A percentile compares a stretch with the other conserved stretches of the same genome.
These are phyloP conservation scores for Suillus americanus DNA, from an alignment of 768 basidiomycete genomes.

Conservation along the genomic window DNA sequence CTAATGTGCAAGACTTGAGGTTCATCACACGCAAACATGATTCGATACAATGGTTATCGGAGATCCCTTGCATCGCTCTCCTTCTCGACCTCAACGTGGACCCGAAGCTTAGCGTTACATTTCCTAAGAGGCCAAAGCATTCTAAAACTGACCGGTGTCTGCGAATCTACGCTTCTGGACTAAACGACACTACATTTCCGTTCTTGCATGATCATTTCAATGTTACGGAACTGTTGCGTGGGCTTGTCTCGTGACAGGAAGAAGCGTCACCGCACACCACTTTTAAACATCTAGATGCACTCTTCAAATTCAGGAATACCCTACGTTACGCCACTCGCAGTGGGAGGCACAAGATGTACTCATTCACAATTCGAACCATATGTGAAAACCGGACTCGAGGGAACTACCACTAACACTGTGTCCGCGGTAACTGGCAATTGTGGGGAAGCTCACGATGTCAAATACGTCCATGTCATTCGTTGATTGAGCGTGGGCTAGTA, in stretches of 20 bases:
- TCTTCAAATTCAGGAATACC: neutral
- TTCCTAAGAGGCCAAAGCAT: neutral
- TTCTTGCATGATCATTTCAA: neutral
- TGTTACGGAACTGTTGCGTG: neutral
- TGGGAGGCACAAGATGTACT: neutral
- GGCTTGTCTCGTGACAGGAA: neutral
- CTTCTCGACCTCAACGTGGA: slow-evolving; percentile 1
- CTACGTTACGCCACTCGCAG: neutral
- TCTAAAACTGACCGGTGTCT: neutral
- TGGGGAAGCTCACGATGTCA: neutral
- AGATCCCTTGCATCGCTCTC: slow-evolving; percentile 1
- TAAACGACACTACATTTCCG: neutral
- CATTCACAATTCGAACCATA: neutral
- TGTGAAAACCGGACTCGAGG: neutral
- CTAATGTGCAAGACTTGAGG: neutral
- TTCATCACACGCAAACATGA: neutral
- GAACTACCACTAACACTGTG: neutral
- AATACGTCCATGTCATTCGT: neutral
- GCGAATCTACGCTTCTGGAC: neutral
- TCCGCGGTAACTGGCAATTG: neutral
- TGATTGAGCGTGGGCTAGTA: neutral
- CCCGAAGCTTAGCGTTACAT: neutral
- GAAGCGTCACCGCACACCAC: neutral
- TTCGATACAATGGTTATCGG: neutral
- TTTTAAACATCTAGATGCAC: neutral